Evolutionary conservation across 148 eudicot genomes (phyloP).

Genomic region (Salicornia ramosissima): DNA sequence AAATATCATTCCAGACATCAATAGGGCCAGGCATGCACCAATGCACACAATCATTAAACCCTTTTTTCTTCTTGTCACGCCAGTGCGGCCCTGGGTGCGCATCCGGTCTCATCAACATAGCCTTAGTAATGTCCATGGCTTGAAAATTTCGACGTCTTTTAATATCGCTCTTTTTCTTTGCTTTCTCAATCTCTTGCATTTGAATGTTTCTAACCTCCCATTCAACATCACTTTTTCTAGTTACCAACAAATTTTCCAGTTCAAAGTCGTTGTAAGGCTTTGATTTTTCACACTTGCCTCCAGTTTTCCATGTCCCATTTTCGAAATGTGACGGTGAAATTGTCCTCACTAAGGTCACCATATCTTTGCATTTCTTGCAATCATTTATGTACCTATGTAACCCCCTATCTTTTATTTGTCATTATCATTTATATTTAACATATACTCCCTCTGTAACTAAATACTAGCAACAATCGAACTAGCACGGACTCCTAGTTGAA

Average conservation of each 20-base stretch:
- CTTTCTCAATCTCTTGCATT: slow-evolving; percentile 37
- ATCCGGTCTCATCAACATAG: slow-evolving; percentile 50
- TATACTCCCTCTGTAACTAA: too few relatives aligned
- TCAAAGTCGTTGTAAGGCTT: slow-evolving; percentile 23
- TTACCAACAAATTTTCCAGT: not conserved
- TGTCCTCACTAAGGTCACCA: slow-evolving; percentile 38
- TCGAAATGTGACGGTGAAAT: slow-evolving; percentile 50
- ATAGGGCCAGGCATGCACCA: slow-evolving; percentile 70
- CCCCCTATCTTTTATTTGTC: not conserved
- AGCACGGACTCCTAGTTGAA: too few relatives aligned
- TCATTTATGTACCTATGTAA: slow-evolving; percentile 25
- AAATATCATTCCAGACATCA: slow-evolving; percentile 53
- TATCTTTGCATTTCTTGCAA: slow-evolving; percentile 27
- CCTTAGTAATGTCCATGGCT: slow-evolving; percentile 39
- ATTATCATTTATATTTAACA: not conserved
- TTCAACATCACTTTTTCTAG: slow-evolving; percentile 19
- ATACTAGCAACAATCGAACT: too few relatives aligned
- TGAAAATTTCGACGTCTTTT: slow-evolving; percentile 21
- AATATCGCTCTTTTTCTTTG: slow-evolving; percentile 12
- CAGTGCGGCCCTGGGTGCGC: slow-evolving; percentile 57
- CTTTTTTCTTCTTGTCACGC: slow-evolving; percentile 34
- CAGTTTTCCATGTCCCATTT: slow-evolving; percentile 44
- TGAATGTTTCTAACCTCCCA: slow-evolving; percentile 40
- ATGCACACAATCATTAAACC: slow-evolving; percentile 52
- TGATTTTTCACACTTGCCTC: slow-evolving; percentile 36